Base-by-base conservation (phyloP, 2,329 filamentous ascomycete genomes). In the Botrytis paeoniae region DNA sequence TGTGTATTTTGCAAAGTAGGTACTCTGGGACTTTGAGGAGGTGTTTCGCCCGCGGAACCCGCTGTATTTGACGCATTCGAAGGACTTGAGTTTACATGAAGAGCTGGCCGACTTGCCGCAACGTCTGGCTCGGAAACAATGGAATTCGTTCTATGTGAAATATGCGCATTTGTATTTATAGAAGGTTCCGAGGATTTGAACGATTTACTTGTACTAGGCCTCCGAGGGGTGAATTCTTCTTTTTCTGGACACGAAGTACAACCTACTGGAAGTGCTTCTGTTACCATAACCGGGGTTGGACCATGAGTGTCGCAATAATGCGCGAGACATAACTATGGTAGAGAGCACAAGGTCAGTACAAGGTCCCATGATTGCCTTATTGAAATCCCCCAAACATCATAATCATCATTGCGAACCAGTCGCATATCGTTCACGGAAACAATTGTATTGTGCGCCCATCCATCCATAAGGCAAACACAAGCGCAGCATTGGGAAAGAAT, bases 301-400 rank as follows among this genome's bases (percentile, higher is more conserved):
- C 90, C 90, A 82, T 92, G 90, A 75, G 88, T 85, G 81, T 92
- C 90, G 85, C 90, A 92, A 80, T 91, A 92, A 81, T 92, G 89
- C 78, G 90, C 90, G 78, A 92, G 85, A 81, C 89, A 91, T 80
- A 92, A 83, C 89, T 92, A 86, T 66, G 70, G 61, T 64, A 69
- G 43, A 69, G 43, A 71, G 73, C 61, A 66, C 35, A 72, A 72
- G 60, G 72, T 78, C 63, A 79, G 77, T 73, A 74, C 41, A 70
- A 71, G 57, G 20, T 65, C 41, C 54, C 57, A 35, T 41, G 68
- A 69, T 70, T 64, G 61, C 35, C 64, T 43, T 39, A 54, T 66
- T 35, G 4, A 25, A 57, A 20, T 0, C 25, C 16, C n/a, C 51
- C 51, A 29, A 57, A 41, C 41, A 10, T 39, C 18, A 35, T 32